A percentile compares a stretch with the other conserved stretches of the same genome.
Evolutionary conservation across 1,284 basidiomycete genomes (phyloP).

Genomic region (Ustilago shanxiensis): DNA sequence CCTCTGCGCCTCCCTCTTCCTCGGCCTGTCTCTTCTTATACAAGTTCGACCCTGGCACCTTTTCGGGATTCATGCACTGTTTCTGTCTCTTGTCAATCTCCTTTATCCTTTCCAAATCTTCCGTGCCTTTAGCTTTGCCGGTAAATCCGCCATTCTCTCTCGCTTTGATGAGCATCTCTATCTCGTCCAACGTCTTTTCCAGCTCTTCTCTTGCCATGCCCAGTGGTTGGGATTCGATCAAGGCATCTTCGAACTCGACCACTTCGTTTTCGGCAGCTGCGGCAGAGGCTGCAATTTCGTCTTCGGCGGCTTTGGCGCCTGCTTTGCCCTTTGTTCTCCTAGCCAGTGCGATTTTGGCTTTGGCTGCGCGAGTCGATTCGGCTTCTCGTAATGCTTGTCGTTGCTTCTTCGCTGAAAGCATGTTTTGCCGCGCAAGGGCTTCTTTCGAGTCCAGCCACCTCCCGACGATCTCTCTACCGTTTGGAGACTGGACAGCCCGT

Average conservation of each 20-base stretch:
- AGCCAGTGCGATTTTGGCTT: constrained; percentile 29
- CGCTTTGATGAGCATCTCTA: constrained; percentile 26
- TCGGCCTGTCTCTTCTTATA: constrained; percentile 18
- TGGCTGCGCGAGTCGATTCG: constrained; percentile 21
- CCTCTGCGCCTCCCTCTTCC: constrained; percentile 9
- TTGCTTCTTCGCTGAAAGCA: constrained; percentile 12
- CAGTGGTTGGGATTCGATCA: constrained; percentile 32
- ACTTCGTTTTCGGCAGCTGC: neutral
- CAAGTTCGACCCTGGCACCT: constrained; percentile 19
- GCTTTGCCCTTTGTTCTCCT: constrained; percentile 34
- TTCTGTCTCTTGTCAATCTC: constrained; percentile 54
- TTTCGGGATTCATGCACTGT: constrained; percentile 41
- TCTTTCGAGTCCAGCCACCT: constrained; percentile 74
- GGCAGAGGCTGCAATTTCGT: constrained; percentile 21
- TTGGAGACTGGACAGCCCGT: constrained; percentile 3
- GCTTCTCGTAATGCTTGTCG: constrained; percentile 15
- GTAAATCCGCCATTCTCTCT: constrained; percentile 35
- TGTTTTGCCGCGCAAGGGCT: constrained; percentile 1
- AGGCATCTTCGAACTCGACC: constrained; percentile 38
- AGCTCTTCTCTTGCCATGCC: constrained; percentile 76
- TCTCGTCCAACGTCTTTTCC: constrained; percentile 75
- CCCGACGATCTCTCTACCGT: constrained; percentile 74
- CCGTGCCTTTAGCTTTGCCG: constrained; percentile 24
- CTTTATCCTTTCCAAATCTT: constrained; percentile 55
- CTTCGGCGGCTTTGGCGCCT: constrained; percentile 38